These are phyloP conservation scores for Neurospora sp. DNA, from an alignment of 495 filamentous ascomycete species.

Conservation along the genomic window DNA sequence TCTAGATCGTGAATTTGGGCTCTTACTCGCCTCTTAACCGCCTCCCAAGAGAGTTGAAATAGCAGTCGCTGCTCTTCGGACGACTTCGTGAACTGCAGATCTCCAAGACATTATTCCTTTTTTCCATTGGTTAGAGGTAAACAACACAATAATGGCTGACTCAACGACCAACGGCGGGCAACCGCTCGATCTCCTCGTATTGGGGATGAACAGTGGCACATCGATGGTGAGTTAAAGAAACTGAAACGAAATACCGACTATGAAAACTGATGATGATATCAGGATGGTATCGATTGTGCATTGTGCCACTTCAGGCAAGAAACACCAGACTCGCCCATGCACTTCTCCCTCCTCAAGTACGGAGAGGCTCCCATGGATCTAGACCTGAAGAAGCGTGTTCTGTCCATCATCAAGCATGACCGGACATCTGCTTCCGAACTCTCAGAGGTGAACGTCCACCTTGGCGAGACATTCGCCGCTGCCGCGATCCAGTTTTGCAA, in stretches of 20 bases:
- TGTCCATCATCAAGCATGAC: constrained; percentile 46
- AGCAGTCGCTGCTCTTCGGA: background rate
- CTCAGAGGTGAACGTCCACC: constrained; percentile 43
- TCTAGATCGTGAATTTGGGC: background rate
- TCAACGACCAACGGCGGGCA: background rate
- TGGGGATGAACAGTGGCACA: constrained; percentile 42
- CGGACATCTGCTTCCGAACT: constrained; percentile 41
- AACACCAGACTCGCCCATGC: constrained; percentile 36
- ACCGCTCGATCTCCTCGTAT: constrained; percentile 35
- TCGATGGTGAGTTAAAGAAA: constrained; percentile 21
- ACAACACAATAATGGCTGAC: background rate
- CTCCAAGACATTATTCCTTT: background rate
- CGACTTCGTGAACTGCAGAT: background rate
- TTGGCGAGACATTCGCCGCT: constrained; percentile 42
- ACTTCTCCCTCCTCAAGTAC: constrained; percentile 37
- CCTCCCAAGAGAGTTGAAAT: background rate
- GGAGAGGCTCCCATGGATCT: constrained; percentile 38
- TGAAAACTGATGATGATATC: background rate
- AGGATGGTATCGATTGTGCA: constrained; percentile 41
- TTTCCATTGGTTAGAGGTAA: background rate
- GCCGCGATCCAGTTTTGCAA: constrained; percentile 38
- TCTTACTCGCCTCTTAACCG: background rate
- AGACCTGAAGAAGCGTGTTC: constrained; percentile 44
- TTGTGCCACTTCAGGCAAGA: constrained; percentile 41
- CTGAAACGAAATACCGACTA: background rate